Conservation (phyloP, 2,329 filamentous ascomycete genomes). For the Dryadomyces quercus-mongolicae region DNA sequence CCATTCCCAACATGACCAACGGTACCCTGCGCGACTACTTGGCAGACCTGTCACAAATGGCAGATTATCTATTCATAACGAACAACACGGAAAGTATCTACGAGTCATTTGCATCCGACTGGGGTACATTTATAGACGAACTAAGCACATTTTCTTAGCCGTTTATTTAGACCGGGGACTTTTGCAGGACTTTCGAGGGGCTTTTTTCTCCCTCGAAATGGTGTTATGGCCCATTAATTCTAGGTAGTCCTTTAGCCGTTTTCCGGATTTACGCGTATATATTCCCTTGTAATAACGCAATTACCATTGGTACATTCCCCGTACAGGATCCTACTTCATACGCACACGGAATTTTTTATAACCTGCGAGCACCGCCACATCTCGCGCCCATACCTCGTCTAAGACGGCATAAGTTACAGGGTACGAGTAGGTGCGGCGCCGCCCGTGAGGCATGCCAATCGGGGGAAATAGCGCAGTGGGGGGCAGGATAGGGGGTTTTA, state of each 20-base stretch:
- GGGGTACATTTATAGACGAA: not conserved
- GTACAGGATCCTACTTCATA: too few species aligned
- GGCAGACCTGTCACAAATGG: not conserved
- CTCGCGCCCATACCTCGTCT: too few species aligned
- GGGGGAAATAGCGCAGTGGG: not conserved
- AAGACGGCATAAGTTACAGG: not conserved
- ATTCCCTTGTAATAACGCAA: too few species aligned
- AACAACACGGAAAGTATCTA: not conserved
- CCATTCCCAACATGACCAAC: not conserved
- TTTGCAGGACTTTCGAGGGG: too few species aligned
- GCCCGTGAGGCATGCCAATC: not conserved
- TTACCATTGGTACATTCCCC: too few species aligned
- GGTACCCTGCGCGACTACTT: not conserved
- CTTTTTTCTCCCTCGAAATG: not conserved
- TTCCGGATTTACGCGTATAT: too few species aligned
- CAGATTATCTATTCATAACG: slow-evolving; percentile 1
- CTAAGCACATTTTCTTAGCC: not conserved
- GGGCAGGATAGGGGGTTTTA: not conserved
- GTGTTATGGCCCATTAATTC: too few species aligned
- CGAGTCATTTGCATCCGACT: slow-evolving; percentile 1
- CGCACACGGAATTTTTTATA: too few species aligned
- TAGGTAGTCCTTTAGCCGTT: too few species aligned
- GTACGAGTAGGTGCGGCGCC: not conserved
- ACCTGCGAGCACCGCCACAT: not conserved
- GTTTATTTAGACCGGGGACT: not conserved